These are phyloP conservation scores for Torulaspora pretoriensis DNA, from an alignment of 1,139 yeast species.

Conservation along the genomic window DNA sequence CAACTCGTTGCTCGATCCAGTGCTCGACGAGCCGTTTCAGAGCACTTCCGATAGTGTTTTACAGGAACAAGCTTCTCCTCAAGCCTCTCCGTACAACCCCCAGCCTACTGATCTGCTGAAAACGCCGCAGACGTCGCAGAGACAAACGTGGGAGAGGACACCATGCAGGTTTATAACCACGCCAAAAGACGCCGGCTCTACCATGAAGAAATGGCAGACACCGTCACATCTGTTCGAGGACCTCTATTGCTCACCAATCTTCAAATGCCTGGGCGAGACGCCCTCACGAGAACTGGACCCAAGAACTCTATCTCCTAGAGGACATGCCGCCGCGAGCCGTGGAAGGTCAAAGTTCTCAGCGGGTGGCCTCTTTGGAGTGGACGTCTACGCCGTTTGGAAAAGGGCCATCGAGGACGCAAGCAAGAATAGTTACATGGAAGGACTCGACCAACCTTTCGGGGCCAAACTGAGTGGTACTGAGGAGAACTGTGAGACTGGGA, in stretches of 20 bases:
- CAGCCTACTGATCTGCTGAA: constrained; percentile 18
- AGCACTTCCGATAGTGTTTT: constrained; percentile 10
- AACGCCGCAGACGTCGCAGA: constrained; percentile 26
- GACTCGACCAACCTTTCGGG: constrained; percentile 12
- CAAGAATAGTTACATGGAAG: constrained; percentile 3
- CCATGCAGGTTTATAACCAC: constrained; percentile 26
- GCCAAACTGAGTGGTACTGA: constrained; percentile 3
- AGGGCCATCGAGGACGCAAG: constrained; percentile 43
- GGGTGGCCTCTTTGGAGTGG: constrained; percentile 52
- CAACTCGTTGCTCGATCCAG: constrained; percentile 12
- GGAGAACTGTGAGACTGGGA: constrained; percentile 4
- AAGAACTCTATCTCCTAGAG: constrained; percentile 25
- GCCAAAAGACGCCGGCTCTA: constrained; percentile 27
- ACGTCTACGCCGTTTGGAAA: constrained; percentile 52
- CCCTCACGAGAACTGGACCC: constrained; percentile 20
- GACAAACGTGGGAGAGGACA: constrained; percentile 20
- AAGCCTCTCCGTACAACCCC: constrained; percentile 5
- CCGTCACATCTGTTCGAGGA: constrained; percentile 37
- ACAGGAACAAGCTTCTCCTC: constrained; percentile 14
- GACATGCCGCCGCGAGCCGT: constrained; percentile 8
- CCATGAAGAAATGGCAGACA: constrained; percentile 34
- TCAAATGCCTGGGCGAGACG: constrained; percentile 26
- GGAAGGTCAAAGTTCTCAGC: constrained; percentile 28
- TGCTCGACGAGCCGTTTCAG: constrained; percentile 2
- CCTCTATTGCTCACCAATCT: constrained; percentile 34